A percentile compares a stretch with the other conserved stretches of the same genome.
phyloP scores from a whole-genome alignment of 1,139 yeast species.

The Suhomyces yuchorum region DNA sequence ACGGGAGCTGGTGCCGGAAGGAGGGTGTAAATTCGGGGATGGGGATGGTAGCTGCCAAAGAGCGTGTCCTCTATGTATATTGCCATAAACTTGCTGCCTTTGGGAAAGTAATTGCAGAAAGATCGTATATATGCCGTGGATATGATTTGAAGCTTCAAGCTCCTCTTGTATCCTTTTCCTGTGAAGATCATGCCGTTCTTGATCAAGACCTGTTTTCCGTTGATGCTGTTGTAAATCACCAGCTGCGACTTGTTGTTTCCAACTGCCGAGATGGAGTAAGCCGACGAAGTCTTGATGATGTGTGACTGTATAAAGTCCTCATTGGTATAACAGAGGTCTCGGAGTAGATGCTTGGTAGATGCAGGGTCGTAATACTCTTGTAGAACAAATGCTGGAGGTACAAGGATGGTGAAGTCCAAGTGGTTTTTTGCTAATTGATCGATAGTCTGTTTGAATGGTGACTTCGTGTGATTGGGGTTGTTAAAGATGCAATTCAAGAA shows the following conservation, averaged over 20 bases:
- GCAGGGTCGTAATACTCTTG: slow-evolving; percentile 54
- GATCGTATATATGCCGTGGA: slow-evolving; percentile 47
- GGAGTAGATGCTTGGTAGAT: slow-evolving; percentile 38
- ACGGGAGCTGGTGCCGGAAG: slow-evolving; percentile 1
- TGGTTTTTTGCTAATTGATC: slow-evolving; percentile 43
- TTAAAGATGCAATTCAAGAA: slow-evolving; percentile 68
- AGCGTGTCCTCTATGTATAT: slow-evolving; percentile 55
- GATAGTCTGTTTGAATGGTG: slow-evolving; percentile 53
- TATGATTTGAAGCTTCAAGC: slow-evolving; percentile 47
- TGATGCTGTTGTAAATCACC: slow-evolving; percentile 57
- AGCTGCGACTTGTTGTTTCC: slow-evolving; percentile 45
- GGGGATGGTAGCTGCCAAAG: slow-evolving; percentile 32
- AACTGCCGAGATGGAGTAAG: slow-evolving; percentile 38
- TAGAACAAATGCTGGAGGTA: slow-evolving; percentile 60
- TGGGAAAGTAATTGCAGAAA: slow-evolving; percentile 49
- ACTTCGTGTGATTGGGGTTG: slow-evolving; percentile 55
- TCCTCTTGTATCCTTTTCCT: slow-evolving; percentile 57
- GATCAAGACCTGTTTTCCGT: slow-evolving; percentile 58
- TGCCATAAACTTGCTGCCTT: slow-evolving; percentile 53
- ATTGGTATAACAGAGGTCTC: slow-evolving; percentile 57
- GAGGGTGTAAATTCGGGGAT: background rate
- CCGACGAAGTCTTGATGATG: slow-evolving; percentile 47
- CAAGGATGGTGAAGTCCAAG: slow-evolving; percentile 55
- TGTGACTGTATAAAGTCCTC: slow-evolving; percentile 76
- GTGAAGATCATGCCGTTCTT: slow-evolving; percentile 58